Base-by-base conservation (phyloP, 2,329 filamentous ascomycete species). In the Curvularia verruculosa region DNA sequence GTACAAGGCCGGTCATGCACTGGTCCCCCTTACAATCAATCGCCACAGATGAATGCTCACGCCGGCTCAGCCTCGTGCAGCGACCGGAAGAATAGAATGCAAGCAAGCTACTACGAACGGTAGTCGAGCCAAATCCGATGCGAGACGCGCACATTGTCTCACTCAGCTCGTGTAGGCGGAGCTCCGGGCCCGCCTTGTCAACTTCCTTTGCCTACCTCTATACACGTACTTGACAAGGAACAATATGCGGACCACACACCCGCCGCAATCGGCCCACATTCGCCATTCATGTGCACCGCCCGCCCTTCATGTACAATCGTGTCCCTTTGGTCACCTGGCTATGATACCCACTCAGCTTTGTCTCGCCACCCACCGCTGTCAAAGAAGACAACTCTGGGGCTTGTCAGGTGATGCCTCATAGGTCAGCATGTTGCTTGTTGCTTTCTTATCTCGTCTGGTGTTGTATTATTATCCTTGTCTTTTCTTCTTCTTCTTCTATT, bases 51-150 rank as follows among this genome's bases (percentile, higher is more conserved):
- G 34, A 23, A 48, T 45, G 37, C 31, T 26, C 39, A 43, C 45
- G 13, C 7, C 21, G 43, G 55, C 50, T 47, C 44, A 55, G 53
- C 55, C 55, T 60, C 29, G 56, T 59, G 59, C 49, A 56, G 53
- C 59, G 56, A 56, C 55, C 52, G 59, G 47, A 46, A 53, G 31
- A 54, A 37, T 52, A 24, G 46, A 51, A 31, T 31, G 44, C 60
- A 65, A 61, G 58, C 64, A 66, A 65, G 58, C 67, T 56, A 54
- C 65, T 59, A 62, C 64, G 64, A 60, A 54, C 58, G 65, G 61
- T 63, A 62, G 60, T 60, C 48, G 46, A 52, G 45, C 53, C 58
- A 59, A 60, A 49, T 51, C 39, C 45, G 49, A 49, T 53, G 55
- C 54, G 61, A 59, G 60, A 64, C 56, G 58, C 56, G 63, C 60